Base-by-base conservation (phyloP, 352 stramenopile species). In the Blastocystis sp. region DNA sequence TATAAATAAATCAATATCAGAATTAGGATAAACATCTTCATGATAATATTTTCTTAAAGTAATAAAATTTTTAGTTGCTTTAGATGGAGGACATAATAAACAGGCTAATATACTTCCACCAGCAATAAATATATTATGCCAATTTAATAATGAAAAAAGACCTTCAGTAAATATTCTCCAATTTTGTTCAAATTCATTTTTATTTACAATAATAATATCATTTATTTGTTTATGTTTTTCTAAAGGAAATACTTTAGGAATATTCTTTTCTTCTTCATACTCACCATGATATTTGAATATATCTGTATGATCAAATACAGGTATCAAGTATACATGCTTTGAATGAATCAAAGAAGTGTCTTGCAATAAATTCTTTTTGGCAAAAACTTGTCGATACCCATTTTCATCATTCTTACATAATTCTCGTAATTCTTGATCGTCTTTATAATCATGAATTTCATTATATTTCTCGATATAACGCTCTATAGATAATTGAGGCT, bases 1-100 rank as follows among this genome's bases (percentile, higher is more conserved):
- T 11, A 73, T 27, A 35, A 72, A 73, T 10, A 73, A 43, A 65
- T 73, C 68, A 19, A 73, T 55, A 34, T 73, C 68, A 6, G 58
- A 70, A 27, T 46, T 65, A n/a, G 47, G 48, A 16, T 67, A 72
- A 0, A 24, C 67, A 13, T 52, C 43, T 10, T 74, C 62, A 25
- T 73, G 67, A 39, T 69, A 72, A 52, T 73, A 73, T 30, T 59
- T 64, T 25, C 67, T 64, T 24, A 55, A 41, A 21, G 71, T 47
- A 28, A 73, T 43, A 11, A 48, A 47, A 5, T 44, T 70, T 23
- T 64, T 55, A 5, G 33, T 55, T 10, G 41, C 49, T 30, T 74
- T 64, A 6, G 54, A 31, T 13, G 67, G 66, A 13, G 70, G 24
- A 16, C 67, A 65, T 23, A 66, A 41, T 24, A 71, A 32, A 34